A percentile compares a stretch with the other conserved stretches of the same genome.
These are phyloP conservation scores for Fraxinus cuspidata DNA, from an alignment of 257 asterid species.

Conservation along the genomic window DNA sequence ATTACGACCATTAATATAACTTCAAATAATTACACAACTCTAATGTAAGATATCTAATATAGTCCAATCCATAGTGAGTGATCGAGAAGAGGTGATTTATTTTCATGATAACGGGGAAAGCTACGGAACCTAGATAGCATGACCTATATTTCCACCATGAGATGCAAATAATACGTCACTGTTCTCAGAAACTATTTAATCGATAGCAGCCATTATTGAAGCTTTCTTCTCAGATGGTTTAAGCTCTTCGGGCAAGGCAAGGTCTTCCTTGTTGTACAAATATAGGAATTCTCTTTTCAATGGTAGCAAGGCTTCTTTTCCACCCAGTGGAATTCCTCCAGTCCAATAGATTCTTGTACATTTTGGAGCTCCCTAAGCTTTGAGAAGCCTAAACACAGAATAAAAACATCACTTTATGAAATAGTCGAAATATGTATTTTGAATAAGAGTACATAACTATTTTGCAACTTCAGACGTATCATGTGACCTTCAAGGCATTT, in stretches of 20 bases:
- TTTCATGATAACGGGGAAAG: neutral
- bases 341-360: slow-evolving; percentile 81
- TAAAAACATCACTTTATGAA: neutral
- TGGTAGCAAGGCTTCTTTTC: slow-evolving; percentile 73
- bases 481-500: slow-evolving; percentile 70
- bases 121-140: slow-evolving; percentile 71
- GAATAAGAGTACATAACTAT: neutral
- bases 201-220: slow-evolving; percentile 81
- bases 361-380: slow-evolving; percentile 83
- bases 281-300: slow-evolving; percentile 63
- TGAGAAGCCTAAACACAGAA: slow-evolving; percentile 59
- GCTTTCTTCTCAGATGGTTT: slow-evolving; percentile 72
- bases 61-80: neutral
- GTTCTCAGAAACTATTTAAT: slow-evolving; percentile 73
- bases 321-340: slow-evolving; percentile 89
- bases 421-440: too few relatives aligned
- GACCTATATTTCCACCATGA: slow-evolving; percentile 99
- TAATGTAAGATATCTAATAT: too few relatives aligned
- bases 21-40: neutral
- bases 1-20: neutral
- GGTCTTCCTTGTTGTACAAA: slow-evolving; percentile 83
- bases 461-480: slow-evolving; percentile 31
- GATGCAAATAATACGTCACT: slow-evolving; percentile 99
- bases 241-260: slow-evolving; percentile 76
- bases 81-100: neutral